These are phyloP conservation scores for Nosema muscidifuracis DNA, from an alignment of 371 early-diverging fungal genomes.

Conservation along the genomic window DNA sequence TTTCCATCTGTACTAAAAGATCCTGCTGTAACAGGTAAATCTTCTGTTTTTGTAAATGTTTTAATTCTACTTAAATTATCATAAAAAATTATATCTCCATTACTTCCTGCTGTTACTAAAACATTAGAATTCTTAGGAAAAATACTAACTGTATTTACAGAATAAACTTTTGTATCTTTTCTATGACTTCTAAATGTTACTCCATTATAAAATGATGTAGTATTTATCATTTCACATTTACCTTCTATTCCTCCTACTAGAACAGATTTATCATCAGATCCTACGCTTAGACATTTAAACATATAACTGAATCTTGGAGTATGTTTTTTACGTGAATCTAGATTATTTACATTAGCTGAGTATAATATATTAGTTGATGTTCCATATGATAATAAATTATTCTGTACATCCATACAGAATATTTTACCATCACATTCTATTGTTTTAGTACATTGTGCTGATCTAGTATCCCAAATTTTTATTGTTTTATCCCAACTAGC, in stretches of 20 bases:
- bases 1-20: conserved; percentile 76
- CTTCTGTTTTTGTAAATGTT: conserved; percentile 62
- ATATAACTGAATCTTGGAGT: conserved; percentile 51
- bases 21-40: conserved; percentile 69
- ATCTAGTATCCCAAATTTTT: conserved; percentile 79
- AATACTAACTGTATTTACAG: conserved; percentile 72
- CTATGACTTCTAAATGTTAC: conserved; percentile 90
- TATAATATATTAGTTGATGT: conserved; percentile 71
- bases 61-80: conserved; percentile 81
- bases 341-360: conserved; percentile 67
- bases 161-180: conserved; percentile 65
- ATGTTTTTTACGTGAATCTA: conserved; percentile 17
- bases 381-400: conserved; percentile 70
- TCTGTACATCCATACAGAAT: conserved; percentile 74
- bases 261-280: conserved; percentile 33
- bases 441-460: conserved; percentile 68
- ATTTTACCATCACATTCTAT: conserved; percentile 73
- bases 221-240: conserved; percentile 48
- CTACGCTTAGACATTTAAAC: conserved; percentile 46
- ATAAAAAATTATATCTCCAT: conserved; percentile 82
- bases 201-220: conserved; percentile 56
- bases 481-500: conserved; percentile 90
- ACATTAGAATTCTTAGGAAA: conserved; percentile 76
- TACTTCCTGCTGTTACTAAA: conserved; percentile 78
- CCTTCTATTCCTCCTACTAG: conserved; percentile 60